phyloP scores from a whole-genome alignment of 2,329 filamentous ascomycete species.

The Purpureocillium takamizusanense region DNA sequence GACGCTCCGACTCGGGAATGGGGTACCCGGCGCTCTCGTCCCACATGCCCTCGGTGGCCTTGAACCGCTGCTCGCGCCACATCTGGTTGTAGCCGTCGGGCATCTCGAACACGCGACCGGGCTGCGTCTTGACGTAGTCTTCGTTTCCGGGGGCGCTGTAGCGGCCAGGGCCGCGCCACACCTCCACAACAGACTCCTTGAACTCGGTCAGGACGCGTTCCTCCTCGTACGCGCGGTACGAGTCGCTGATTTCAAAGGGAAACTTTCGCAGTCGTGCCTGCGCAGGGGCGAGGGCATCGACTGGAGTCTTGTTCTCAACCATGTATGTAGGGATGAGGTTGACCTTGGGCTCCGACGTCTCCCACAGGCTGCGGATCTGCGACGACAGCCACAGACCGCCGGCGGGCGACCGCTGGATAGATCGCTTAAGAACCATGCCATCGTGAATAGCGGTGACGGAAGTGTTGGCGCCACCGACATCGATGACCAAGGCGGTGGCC shows the following conservation, averaged over 20 bases:
- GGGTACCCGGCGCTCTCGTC: constrained; percentile 69
- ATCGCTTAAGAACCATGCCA: constrained; percentile 87
- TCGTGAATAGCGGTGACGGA: constrained; percentile 89
- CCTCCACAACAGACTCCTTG: constrained; percentile 94
- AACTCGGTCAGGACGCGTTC: constrained; percentile 91
- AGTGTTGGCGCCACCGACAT: constrained; percentile 81
- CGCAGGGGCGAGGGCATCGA: constrained; percentile 75
- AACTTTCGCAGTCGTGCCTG: constrained; percentile 70
- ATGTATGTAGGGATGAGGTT: constrained; percentile 78
- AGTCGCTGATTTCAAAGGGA: constrained; percentile 48
- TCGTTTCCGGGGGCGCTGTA: constrained; percentile 60
- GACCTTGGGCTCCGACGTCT: constrained; percentile 57
- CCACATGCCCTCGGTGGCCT: constrained; percentile 81
- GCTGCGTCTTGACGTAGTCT: constrained; percentile 62
- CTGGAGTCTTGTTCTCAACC: constrained; percentile 76
- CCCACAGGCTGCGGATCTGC: constrained; percentile 77
- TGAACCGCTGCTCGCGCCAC: constrained; percentile 82
- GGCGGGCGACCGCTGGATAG: constrained; percentile 73
- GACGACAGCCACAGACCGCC: constrained; percentile 85
- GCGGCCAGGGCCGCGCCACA: constrained; percentile 75
- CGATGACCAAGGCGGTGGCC: constrained; percentile 83
- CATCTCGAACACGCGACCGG: constrained; percentile 89
- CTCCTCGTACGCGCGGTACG: constrained; percentile 78
- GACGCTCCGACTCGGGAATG: constrained; percentile 31
- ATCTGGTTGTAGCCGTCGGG: constrained; percentile 94